Evolutionary conservation across 257 asterid species (phyloP).

Genomic region (Gentiana straminea): DNA sequence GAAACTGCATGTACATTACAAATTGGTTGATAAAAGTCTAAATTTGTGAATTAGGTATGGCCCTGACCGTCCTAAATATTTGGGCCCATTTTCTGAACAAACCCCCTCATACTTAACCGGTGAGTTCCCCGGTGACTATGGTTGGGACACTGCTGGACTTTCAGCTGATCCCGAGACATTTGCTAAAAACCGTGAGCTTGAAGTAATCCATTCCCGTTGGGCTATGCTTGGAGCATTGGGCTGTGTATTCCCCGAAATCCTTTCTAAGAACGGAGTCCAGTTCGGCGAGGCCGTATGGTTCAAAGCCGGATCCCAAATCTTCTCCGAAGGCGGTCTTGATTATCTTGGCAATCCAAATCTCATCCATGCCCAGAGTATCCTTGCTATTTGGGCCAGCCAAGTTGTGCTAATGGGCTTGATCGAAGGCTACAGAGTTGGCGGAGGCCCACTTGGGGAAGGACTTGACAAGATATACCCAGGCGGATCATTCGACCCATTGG

Average conservation of each 20-base stretch:
- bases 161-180: conserved; percentile 93
- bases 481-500: conserved; percentile 77
- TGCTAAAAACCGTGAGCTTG: conserved; percentile 81
- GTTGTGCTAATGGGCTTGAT: conserved; percentile 74
- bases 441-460: conserved; percentile 89
- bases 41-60: conserved; percentile 50
- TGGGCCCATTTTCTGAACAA: conserved; percentile 94
- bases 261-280: conserved; percentile 57
- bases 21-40: too few relatives aligned
- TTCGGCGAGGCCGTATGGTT: conserved; percentile 91
- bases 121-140: conserved; percentile 88
- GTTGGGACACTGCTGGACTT: conserved; percentile 96
- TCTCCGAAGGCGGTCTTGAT: conserved; percentile 83
- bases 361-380: conserved; percentile 80
- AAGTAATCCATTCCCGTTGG: conserved; percentile 84
- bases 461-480: conserved; percentile 85
- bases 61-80: conserved; percentile 75
- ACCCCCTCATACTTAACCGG: conserved; percentile 89
- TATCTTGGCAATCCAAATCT: conserved; percentile 86
- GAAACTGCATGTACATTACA: too few relatives aligned
- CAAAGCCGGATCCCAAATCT: conserved; percentile 89
- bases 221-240: conserved; percentile 97
- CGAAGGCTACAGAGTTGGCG: conserved; percentile 84
- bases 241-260: conserved; percentile 78
- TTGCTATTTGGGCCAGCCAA: conserved; percentile 80